Percentiles rank a stretch among this genome's conserved stretches.
Conservation (phyloP, 2,329 filamentous ascomycete species). For the Seiridium cupressi region DNA sequence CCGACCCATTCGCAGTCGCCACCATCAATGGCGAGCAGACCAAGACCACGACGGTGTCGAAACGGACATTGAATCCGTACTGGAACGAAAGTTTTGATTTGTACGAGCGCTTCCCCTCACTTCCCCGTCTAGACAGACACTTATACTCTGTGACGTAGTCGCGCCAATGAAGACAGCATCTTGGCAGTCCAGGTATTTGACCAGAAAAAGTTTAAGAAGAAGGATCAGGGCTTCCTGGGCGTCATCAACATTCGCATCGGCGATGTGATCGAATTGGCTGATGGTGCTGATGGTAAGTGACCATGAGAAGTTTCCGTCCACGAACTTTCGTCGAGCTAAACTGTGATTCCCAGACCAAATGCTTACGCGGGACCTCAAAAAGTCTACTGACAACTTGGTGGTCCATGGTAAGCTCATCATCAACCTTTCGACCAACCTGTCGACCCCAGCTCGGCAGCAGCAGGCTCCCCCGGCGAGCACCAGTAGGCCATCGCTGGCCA, state of each 20-base stretch:
- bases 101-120: constrained; percentile 52
- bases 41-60: constrained; percentile 95
- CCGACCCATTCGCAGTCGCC: constrained; percentile 95
- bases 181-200: constrained; percentile 98
- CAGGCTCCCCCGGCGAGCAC: constrained; percentile 35
- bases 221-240: constrained; percentile 97
- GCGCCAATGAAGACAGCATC: constrained; percentile 91
- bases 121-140: constrained; percentile 13
- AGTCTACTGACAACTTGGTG: constrained; percentile 95
- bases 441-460: constrained; percentile 58
- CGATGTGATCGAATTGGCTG: constrained; percentile 86
- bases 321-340: neutral
- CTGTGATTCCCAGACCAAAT: constrained; percentile 76
- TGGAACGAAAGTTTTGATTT: constrained; percentile 99
- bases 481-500: constrained; percentile 43
- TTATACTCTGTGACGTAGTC: constrained; percentile 50
- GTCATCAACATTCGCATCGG: constrained; percentile 97
- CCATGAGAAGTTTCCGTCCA: neutral
- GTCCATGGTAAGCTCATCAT: constrained; percentile 98
- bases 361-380: constrained; percentile 95
- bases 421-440: constrained; percentile 89
- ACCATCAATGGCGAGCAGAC: constrained; percentile 98
- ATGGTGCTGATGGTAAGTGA: constrained; percentile 82
- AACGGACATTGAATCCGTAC: constrained; percentile 97
- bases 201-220: constrained; percentile 99